These are phyloP conservation scores for Naganishia liquefaciens DNA, from an alignment of 1,284 basidiomycete genomes.

Conservation along the genomic window DNA sequence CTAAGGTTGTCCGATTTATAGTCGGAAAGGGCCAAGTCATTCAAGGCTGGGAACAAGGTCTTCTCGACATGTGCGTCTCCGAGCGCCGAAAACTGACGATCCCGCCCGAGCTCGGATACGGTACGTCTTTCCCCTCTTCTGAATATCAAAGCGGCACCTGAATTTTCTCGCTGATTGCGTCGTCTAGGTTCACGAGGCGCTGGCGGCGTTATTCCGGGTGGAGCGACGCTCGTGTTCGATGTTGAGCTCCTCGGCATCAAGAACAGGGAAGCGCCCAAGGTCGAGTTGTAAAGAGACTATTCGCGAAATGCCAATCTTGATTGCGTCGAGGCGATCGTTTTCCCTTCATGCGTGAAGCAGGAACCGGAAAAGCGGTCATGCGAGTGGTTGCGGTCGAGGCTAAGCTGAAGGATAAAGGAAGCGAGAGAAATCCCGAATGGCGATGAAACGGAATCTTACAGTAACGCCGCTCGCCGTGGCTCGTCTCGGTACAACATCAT, in stretches of 20 bases:
- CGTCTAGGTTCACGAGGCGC: slow-evolving; percentile 64
- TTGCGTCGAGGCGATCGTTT: neutral
- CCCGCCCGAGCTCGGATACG: slow-evolving; percentile 74
- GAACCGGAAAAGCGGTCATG: neutral
- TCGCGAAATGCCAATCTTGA: no score
- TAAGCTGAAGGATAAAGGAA: no score
- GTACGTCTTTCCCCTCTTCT: slow-evolving; percentile 57
- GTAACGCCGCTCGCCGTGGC: no score
- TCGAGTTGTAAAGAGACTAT: slow-evolving; percentile 33
- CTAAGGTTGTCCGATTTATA: slow-evolving; percentile 32
- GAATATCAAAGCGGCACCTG: no score
- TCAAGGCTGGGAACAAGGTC: slow-evolving; percentile 55
- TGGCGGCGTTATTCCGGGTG: slow-evolving; percentile 74
- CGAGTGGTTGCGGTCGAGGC: no score
- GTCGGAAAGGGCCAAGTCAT: slow-evolving; percentile 60
- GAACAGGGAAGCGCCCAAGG: slow-evolving; percentile 49
- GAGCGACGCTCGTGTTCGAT: slow-evolving; percentile 84
- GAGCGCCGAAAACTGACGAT: slow-evolving; percentile 92
- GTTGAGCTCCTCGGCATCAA: slow-evolving; percentile 71
- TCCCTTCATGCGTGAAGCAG: neutral
- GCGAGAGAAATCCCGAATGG: no score
- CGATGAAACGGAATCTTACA: no score
- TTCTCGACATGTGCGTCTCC: slow-evolving; percentile 73
- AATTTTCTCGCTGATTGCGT: neutral
- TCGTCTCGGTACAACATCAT: no score